phyloP scores from a whole-genome alignment of 345 rosid species.

The Lenwebbia sp. region DNA sequence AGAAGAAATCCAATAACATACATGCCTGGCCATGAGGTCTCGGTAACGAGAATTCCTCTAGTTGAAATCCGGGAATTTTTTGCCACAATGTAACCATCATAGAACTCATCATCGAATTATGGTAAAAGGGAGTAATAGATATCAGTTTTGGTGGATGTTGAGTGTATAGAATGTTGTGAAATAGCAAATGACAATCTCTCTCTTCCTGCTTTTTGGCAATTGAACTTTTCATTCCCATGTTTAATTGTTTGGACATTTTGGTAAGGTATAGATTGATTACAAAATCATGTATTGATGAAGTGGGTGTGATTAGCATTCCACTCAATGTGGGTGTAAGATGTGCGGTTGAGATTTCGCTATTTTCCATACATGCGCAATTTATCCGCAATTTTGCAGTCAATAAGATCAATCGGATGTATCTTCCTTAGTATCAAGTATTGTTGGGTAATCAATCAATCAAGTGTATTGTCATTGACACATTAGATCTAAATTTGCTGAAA shows the following conservation, averaged over 20 bases:
- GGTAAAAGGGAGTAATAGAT: neutral
- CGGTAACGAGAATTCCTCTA: neutral
- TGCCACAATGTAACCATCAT: neutral
- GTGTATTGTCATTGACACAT: neutral
- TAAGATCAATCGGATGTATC: neutral
- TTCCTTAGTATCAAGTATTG: neutral
- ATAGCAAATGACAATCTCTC: neutral
- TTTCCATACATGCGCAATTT: neutral
- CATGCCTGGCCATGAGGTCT: neutral
- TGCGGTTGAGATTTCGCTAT: neutral
- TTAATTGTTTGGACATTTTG: neutral
- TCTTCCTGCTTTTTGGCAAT: neutral
- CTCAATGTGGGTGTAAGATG: neutral
- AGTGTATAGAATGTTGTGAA: neutral
- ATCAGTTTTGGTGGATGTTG: neutral
- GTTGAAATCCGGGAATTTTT: neutral
- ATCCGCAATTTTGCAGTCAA: neutral
- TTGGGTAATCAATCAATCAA: neutral
- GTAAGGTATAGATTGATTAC: neutral
- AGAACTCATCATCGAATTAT: neutral
- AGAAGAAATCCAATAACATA: constrained; percentile 25
- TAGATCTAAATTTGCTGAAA: neutral
- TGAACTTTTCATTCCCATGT: neutral
- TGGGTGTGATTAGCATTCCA: neutral
- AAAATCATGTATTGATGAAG: neutral